Conservation (phyloP, 148 eudicot species). For the Cornus suecica region DNA sequence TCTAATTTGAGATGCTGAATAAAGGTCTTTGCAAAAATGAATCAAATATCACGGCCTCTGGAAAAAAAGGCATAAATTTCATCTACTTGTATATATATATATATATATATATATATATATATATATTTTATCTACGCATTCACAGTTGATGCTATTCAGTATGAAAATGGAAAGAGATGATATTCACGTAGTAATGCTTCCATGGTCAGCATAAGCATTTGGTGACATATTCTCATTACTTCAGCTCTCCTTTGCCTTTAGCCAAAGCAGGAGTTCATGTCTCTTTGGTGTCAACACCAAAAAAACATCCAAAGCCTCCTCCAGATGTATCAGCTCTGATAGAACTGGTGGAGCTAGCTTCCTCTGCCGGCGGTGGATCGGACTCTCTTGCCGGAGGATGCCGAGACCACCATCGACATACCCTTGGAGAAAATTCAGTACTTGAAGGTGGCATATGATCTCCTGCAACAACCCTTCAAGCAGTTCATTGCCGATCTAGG, state of each 20-base stretch:
- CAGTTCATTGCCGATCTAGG: slow-evolving; percentile 13
- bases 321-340: neutral
- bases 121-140: too few species aligned
- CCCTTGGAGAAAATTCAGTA: slow-evolving; percentile 12
- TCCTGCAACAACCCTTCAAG: slow-evolving; percentile 11
- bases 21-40: too few species aligned
- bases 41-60: too few species aligned
- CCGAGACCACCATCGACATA: slow-evolving; percentile 26
- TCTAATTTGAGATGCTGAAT: too few species aligned
- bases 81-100: too few species aligned
- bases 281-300: slow-evolving; percentile 15
- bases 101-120: too few species aligned
- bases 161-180: slow-evolving; percentile 1
- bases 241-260: slow-evolving; percentile 13
- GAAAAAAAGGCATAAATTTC: too few species aligned
- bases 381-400: neutral
- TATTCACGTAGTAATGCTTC: slow-evolving; percentile 21
- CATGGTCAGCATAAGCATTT: slow-evolving; percentile 15
- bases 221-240: slow-evolving; percentile 24
- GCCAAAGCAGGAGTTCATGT: slow-evolving; percentile 24
- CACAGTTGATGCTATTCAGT: slow-evolving; percentile 7
- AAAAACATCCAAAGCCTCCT: slow-evolving; percentile 11
- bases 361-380: slow-evolving; percentile 9
- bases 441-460: slow-evolving; percentile 18
- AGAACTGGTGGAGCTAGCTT: neutral